Evolutionary conservation across 768 basidiomycete species (phyloP), one percentile per base, ranked within the genome.

Genomic region (Lactifluus subvellereus): DNA sequence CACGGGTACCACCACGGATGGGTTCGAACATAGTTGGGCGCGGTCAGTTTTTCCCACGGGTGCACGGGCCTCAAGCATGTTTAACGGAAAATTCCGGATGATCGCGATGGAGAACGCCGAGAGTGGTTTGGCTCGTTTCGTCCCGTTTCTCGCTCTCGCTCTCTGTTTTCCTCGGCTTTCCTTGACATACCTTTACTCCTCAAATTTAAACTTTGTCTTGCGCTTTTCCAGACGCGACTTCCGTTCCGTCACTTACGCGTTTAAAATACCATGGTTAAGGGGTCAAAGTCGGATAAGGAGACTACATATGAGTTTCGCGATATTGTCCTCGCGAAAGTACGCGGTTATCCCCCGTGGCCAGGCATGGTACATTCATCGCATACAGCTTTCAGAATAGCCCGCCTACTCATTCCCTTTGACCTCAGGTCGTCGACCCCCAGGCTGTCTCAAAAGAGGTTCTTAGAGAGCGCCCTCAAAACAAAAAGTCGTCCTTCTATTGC

Each of bases 321-420:
- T 71, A 79, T 94, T 68, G 93, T 98, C 43, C 84, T 98, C 64
- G 94, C 84, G 30, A 95, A 96, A 79, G 77, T 99, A 72, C 91
- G 91, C 77, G 97, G 96, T 10, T 98, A 80, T 77, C 94, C 97
- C 2, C 82, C 89, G 4, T 99, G 97, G 97, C 97, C 94, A 59
- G 92, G 86, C 73, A 89, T 91, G 79, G 96, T 96, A 72, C 76
- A 91, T 83, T 62, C 66, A 70, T 71, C 67, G 64, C 48, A 68
- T 54, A 66, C 66, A 20, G 54, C 62, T 69, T 67, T 57, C 20
- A 16, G 3, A 32, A n/a, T 60, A 51, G 54, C 57, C 53, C 47
- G 51, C 64, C 48, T 57, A 42, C 58, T 40, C 22, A 38, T 6
- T 58, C 64, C 62, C 66, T n/a, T 54, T 37, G 37, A 49, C 49